phyloP scores from a whole-genome alignment of 495 filamentous ascomycete species.

The Talaromyces stipitatus region DNA sequence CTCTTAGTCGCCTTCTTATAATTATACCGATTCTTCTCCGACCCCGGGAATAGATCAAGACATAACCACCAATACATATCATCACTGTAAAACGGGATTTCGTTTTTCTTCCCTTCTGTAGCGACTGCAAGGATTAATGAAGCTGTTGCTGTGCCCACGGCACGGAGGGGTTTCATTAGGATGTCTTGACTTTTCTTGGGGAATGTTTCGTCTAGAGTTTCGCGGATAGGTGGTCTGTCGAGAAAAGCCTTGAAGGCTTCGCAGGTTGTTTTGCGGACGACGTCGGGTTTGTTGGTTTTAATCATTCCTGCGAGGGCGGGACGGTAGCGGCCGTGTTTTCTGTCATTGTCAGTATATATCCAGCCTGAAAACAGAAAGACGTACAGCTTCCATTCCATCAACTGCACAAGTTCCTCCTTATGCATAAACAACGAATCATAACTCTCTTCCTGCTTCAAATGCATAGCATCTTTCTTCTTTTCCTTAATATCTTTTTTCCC shows the following conservation, averaged over 20 bases:
- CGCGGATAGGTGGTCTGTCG: constrained; percentile 4
- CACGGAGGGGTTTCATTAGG: constrained; percentile 46
- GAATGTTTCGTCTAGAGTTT: constrained; percentile 22
- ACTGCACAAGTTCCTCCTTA: constrained; percentile 23
- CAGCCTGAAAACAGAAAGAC: constrained; percentile 16
- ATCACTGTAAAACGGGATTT: constrained; percentile 69
- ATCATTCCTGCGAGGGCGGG: constrained; percentile 60
- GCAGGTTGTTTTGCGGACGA: constrained; percentile 34
- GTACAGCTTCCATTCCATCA: constrained; percentile 79
- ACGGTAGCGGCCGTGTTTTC: constrained; percentile 61
- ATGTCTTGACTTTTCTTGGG: constrained; percentile 34
- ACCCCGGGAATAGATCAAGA: constrained; percentile 20
- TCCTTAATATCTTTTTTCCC: constrained; percentile 1
- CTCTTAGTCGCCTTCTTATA: constrained; percentile 29
- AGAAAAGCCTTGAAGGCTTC: constrained; percentile 33
- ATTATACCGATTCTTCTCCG: constrained; percentile 6
- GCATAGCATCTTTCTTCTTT: constrained; percentile 1
- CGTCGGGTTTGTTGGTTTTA: constrained; percentile 45
- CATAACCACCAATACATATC: constrained; percentile 65
- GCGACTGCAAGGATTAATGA: constrained; percentile 60
- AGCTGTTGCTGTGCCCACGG: constrained; percentile 67
- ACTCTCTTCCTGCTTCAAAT: neutral
- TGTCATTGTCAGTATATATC: constrained; percentile 10
- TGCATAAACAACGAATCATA: constrained; percentile 12
- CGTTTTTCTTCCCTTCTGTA: constrained; percentile 24